Conservation (phyloP, 129 eudicot species). For the Pulicaria dysenterica region DNA sequence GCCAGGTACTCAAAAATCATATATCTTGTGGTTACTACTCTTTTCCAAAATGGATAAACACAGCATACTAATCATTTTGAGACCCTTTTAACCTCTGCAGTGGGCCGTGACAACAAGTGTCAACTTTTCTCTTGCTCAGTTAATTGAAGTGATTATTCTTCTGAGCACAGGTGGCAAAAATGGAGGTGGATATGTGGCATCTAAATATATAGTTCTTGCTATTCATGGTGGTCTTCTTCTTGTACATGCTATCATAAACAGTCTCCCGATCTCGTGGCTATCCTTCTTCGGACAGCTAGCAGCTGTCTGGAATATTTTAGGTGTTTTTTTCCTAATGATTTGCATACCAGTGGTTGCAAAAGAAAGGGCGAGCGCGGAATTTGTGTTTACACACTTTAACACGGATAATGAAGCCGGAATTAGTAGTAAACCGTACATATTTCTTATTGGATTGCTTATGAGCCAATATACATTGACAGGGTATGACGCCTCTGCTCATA, state of each 20-base stretch:
- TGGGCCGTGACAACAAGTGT: slow-evolving; percentile 99
- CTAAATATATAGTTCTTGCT: slow-evolving; percentile 75
- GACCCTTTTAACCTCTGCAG: slow-evolving; percentile 52
- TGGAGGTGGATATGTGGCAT: slow-evolving; percentile 84
- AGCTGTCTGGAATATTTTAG: slow-evolving; percentile 87
- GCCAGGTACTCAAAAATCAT: slow-evolving; percentile 66
- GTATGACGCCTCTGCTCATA: slow-evolving; percentile 99
- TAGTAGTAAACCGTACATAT: slow-evolving; percentile 64
- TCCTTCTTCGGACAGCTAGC: slow-evolving; percentile 92
- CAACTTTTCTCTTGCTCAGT: slow-evolving; percentile 86
- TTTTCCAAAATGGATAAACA: background rate
- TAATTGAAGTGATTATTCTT: slow-evolving; percentile 83
- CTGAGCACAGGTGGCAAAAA: slow-evolving; percentile 88
- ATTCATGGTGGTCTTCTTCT: slow-evolving; percentile 81
- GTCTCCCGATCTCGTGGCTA: slow-evolving; percentile 85
- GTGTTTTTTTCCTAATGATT: slow-evolving; percentile 94
- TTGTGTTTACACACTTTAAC: slow-evolving; percentile 91
- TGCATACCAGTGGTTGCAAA: slow-evolving; percentile 76
- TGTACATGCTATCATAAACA: slow-evolving; percentile 77
- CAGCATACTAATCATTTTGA: slow-evolving; percentile 9
- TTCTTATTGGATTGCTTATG: slow-evolving; percentile 90
- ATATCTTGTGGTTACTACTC: slow-evolving; percentile 20
- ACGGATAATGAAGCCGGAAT: slow-evolving; percentile 77
- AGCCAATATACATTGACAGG: slow-evolving; percentile 95
- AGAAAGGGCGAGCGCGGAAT: slow-evolving; percentile 70